Conservation (phyloP, 2,329 filamentous ascomycete genomes). For the Aspergillus sp. region DNA sequence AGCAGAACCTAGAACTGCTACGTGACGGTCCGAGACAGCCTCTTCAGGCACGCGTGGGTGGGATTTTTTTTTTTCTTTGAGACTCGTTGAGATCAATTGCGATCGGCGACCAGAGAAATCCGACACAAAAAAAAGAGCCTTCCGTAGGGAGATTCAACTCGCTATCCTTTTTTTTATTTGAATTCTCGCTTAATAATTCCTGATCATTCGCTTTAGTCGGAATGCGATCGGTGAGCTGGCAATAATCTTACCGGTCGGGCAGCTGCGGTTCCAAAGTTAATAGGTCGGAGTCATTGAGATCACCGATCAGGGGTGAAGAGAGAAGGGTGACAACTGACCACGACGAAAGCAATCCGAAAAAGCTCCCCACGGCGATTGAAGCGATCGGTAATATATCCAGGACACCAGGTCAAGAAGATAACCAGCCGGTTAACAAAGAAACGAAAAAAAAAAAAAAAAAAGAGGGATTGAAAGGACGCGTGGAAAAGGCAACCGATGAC, state of each 20-base stretch:
- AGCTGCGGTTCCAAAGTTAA: slow-evolving; percentile 20
- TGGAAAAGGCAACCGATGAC: not conserved
- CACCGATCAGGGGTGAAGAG: slow-evolving; percentile 19
- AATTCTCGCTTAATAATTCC: not conserved
- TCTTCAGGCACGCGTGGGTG: slow-evolving; percentile 19
- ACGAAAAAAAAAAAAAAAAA: slow-evolving; percentile 15
- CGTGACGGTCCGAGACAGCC: slow-evolving; percentile 25
- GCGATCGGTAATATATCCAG: slow-evolving; percentile 11
- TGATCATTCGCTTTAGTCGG: slow-evolving; percentile 2
- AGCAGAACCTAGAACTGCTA: slow-evolving; percentile 21
- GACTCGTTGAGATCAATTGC: slow-evolving; percentile 21
- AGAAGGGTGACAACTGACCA: slow-evolving; percentile 11
- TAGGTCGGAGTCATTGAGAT: slow-evolving; percentile 10
- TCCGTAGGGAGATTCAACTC: slow-evolving; percentile 22
- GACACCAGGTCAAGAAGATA: slow-evolving; percentile 22
- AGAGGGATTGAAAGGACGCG: slow-evolving; percentile 6
- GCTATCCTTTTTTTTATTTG: slow-evolving; percentile 5
- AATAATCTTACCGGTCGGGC: slow-evolving; percentile 16
- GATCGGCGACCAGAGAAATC: slow-evolving; percentile 21
- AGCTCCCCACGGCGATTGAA: slow-evolving; percentile 17
- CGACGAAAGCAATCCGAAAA: slow-evolving; percentile 10
- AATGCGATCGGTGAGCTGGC: slow-evolving; percentile 11
- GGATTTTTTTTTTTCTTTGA: slow-evolving; percentile 13
- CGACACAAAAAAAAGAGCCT: slow-evolving; percentile 16
- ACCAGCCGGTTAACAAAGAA: slow-evolving; percentile 9